These are phyloP conservation scores for Scenedesmus sp. DNA, from an alignment of 163 green algal genomes.

Conservation along the genomic window DNA sequence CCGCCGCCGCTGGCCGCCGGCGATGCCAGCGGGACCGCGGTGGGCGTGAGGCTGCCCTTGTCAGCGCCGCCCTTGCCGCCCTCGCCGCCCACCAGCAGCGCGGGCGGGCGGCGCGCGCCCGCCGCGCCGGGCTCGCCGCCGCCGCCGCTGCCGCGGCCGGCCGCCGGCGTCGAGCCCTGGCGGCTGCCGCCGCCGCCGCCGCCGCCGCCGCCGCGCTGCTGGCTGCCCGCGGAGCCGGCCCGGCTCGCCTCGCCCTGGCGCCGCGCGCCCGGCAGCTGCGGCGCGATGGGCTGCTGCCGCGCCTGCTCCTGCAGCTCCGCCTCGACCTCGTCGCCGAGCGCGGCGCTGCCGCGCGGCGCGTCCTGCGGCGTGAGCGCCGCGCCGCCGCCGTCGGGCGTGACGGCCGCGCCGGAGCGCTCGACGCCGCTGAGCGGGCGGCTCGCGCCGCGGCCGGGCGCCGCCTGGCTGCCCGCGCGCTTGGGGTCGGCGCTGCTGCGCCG, in stretches of 20 bases:
- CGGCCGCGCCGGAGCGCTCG: too few relatives aligned
- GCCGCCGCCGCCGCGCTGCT: background rate
- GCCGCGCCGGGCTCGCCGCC: background rate
- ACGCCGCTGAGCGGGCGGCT: slow-evolving; percentile 7
- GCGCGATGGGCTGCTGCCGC: background rate
- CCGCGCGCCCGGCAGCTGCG: background rate
- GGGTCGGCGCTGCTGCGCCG: background rate
- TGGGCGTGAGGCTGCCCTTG: background rate
- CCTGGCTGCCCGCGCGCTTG: background rate
- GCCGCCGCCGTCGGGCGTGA: slow-evolving; percentile 9
- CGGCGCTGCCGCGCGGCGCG: background rate
- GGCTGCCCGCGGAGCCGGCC: too few relatives aligned
- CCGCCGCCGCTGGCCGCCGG: background rate
- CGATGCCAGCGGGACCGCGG: background rate
- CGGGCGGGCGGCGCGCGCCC: background rate
- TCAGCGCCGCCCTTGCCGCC: background rate
- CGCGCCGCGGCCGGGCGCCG: background rate
- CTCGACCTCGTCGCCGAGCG: slow-evolving; percentile 20
- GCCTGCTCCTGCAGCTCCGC: slow-evolving; percentile 16
- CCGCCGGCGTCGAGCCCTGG: background rate
- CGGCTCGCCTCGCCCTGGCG: too few relatives aligned
- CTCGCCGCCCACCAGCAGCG: background rate
- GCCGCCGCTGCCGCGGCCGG: background rate
- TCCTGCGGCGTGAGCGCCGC: slow-evolving; percentile 7
- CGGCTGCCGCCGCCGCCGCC: slow-evolving; percentile 16